Percentiles rank a stretch among this genome's conserved stretches.
Conservation (phyloP, 2,329 filamentous ascomycete species). For the Exophiala dermatitidis region DNA sequence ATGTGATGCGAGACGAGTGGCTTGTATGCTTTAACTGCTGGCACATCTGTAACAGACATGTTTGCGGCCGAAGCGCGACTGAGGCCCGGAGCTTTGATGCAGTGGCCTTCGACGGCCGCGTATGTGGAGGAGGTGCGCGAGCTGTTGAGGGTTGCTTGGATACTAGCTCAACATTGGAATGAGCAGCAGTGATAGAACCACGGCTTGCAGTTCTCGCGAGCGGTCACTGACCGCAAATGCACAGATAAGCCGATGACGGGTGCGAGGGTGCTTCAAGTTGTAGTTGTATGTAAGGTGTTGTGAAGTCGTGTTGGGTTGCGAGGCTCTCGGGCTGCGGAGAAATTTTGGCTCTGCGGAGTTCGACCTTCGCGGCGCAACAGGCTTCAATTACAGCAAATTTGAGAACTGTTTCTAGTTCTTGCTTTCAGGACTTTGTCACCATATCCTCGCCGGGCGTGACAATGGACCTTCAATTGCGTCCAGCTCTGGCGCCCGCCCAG, state of each 20-base stretch:
- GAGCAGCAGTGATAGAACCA: no score
- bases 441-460: background rate
- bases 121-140: background rate
- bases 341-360: slow-evolving; percentile 4
- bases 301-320: background rate
- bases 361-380: background rate
- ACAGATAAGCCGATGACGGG: no score
- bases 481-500: slow-evolving; percentile 53
- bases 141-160: no score
- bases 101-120: background rate
- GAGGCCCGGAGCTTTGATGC: background rate
- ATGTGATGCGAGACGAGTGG: slow-evolving; percentile 16
- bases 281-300: no score
- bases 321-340: slow-evolving; percentile 1
- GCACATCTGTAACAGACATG: slow-evolving; percentile 20
- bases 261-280: no score
- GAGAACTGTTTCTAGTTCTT: background rate
- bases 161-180: no score
- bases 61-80: background rate
- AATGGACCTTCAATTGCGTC: slow-evolving; percentile 34
- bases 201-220: no score
- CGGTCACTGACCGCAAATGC: no score
- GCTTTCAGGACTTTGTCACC: background rate
- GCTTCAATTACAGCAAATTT: slow-evolving; percentile 1
- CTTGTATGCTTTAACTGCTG: slow-evolving; percentile 21